These are phyloP conservation scores for Debaryomyces subglobosus DNA, from an alignment of 1,139 yeast genomes.

Conservation along the genomic window DNA sequence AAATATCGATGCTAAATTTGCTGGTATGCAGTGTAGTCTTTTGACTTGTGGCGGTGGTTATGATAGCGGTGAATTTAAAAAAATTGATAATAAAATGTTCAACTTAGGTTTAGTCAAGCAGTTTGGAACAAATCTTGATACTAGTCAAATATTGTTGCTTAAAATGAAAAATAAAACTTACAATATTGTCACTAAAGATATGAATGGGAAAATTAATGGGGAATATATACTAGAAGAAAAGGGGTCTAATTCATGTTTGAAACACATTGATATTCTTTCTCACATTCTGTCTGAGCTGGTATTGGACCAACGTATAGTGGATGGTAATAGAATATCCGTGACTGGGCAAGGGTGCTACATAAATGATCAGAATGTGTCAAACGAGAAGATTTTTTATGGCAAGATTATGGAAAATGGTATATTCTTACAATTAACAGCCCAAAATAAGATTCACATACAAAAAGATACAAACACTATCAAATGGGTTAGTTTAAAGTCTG, in stretches of 20 bases:
- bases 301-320: background rate
- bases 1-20: conserved; percentile 22
- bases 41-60: conserved; percentile 44
- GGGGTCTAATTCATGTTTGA: background rate
- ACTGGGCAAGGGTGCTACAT: background rate
- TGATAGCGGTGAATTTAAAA: conserved; percentile 38
- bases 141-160: background rate
- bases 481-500: background rate
- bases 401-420: conserved; percentile 1
- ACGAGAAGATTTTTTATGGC: background rate
- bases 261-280: background rate
- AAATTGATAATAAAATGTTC: conserved; percentile 7
- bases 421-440: background rate
- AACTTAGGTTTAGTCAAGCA: background rate
- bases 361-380: background rate
- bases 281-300: background rate
- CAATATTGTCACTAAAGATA: conserved; percentile 6
- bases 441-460: background rate
- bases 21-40: conserved; percentile 16
- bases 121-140: background rate
- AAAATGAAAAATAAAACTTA: background rate
- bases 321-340: background rate
- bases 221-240: background rate
- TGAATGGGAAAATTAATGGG: conserved; percentile 6
- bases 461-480: background rate